phyloP scores from a whole-genome alignment of 164 flowering plant species.

The grape (Vitis vinifera) region DNA sequence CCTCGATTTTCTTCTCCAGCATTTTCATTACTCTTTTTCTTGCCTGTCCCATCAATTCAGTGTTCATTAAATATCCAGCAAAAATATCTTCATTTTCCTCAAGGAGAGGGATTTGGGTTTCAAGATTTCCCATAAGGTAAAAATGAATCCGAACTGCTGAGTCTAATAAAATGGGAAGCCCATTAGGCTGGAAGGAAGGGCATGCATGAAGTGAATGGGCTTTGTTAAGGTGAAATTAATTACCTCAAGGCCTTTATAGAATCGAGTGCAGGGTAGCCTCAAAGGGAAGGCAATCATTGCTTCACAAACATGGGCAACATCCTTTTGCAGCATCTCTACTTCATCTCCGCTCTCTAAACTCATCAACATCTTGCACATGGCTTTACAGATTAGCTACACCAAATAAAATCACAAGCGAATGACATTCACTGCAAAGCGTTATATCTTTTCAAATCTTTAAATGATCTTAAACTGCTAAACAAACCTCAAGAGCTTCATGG shows the following conservation, averaged over 20 bases:
- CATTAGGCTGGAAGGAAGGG: no score
- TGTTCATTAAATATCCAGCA: not conserved
- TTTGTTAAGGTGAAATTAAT: not conserved
- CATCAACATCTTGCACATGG: constrained; percentile 56
- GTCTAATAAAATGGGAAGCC: no score
- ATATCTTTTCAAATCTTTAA: not conserved
- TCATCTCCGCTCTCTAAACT: constrained; percentile 35
- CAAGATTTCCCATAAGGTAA: no score
- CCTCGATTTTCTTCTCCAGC: constrained; percentile 30
- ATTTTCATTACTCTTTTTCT: constrained; percentile 40
- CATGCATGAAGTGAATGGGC: no score
- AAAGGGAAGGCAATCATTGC: constrained; percentile 67
- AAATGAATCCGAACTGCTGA: no score
- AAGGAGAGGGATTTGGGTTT: not conserved
- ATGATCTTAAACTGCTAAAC: no score
- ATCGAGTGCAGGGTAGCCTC: constrained; percentile 47
- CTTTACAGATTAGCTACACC: constrained; percentile 45
- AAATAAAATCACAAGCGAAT: not conserved
- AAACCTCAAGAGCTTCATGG: constrained; percentile 47
- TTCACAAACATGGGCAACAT: constrained; percentile 36
- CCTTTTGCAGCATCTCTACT: constrained; percentile 31
- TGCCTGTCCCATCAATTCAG: constrained; percentile 31
- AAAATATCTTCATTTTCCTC: not conserved
- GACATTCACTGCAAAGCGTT: not conserved
- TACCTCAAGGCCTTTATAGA: constrained; percentile 55